These are phyloP conservation scores for Capronia americana DNA, from an alignment of 2,329 filamentous ascomycete genomes.

Conservation along the genomic window DNA sequence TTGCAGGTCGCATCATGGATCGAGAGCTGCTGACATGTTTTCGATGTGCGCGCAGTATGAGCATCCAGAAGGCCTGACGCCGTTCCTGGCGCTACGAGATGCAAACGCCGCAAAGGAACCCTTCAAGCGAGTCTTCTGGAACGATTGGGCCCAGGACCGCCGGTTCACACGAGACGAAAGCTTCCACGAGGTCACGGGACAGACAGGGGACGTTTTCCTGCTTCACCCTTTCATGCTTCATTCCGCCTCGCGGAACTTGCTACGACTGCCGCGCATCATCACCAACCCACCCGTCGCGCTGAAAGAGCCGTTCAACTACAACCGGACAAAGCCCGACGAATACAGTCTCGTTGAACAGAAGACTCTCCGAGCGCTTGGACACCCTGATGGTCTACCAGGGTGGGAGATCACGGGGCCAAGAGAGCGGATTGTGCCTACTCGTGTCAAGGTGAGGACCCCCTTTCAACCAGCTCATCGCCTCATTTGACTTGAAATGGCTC, in stretches of 20 bases:
- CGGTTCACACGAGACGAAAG: conserved; percentile 46
- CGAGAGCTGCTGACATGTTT: too few species aligned
- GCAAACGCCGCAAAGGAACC: neutral
- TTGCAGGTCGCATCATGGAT: too few species aligned
- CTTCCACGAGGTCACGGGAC: conserved; percentile 60
- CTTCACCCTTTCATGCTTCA: neutral
- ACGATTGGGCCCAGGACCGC: conserved; percentile 49
- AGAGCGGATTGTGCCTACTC: too few species aligned
- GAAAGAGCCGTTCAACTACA: neutral
- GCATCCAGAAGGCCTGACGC: conserved; percentile 69
- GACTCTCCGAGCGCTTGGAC: too few species aligned
- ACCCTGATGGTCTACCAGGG: too few species aligned
- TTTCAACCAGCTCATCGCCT: too few species aligned
- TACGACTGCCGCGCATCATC: neutral
- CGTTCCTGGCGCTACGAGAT: conserved; percentile 59
- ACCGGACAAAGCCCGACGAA: too few species aligned
- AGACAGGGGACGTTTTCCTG: conserved; percentile 56
- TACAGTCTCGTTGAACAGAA: too few species aligned
- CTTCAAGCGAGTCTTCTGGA: conserved; percentile 50
- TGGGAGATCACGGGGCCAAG: too few species aligned
- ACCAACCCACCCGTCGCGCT: neutral
- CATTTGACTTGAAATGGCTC: too few species aligned
- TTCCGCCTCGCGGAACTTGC: neutral
- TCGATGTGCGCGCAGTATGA: conserved; percentile 59
- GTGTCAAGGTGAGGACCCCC: too few species aligned